phyloP scores from a whole-genome alignment of 768 basidiomycete species.

The Amanita muscaria region DNA sequence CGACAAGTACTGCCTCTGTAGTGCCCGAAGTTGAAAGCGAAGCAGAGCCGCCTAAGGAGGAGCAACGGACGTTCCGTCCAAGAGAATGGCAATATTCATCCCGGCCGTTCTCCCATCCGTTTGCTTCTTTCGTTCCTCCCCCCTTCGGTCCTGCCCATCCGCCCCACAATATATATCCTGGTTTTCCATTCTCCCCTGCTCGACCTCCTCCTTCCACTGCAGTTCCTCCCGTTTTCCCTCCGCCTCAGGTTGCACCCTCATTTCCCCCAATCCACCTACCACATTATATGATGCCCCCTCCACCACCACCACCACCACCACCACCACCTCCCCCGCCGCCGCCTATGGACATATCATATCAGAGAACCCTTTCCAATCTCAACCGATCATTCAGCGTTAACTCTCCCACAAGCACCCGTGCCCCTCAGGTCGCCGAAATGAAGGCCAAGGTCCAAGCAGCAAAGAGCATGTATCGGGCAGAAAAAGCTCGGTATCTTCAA shows the following conservation, averaged over 20 bases:
- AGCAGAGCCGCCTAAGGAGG: conserved; percentile 3
- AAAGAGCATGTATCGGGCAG: conserved; percentile 55
- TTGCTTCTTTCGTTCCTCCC: conserved; percentile 9
- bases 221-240: conserved; percentile 11
- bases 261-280: conserved; percentile 12
- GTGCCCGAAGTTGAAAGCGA: no score
- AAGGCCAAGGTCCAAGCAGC: conserved; percentile 52
- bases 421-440: conserved; percentile 15
- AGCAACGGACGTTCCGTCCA: neutral
- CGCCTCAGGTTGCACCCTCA: conserved; percentile 10
- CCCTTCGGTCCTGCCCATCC: conserved; percentile 6
- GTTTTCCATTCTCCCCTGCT: neutral
- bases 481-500: conserved; percentile 61
- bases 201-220: conserved; percentile 11
- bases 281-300: conserved; percentile 10
- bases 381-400: neutral
- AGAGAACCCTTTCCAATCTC: neutral
- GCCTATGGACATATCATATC: neutral
- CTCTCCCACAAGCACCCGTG: neutral
- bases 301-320: conserved; percentile 12
- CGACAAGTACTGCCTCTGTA: no score
- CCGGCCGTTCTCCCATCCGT: neutral
- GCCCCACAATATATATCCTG: neutral
- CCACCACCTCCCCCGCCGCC: conserved; percentile 3
- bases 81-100: conserved; percentile 6